These are phyloP conservation scores for Rhizopogon sp. DNA, from an alignment of 768 basidiomycete species.

Conservation along the genomic window DNA sequence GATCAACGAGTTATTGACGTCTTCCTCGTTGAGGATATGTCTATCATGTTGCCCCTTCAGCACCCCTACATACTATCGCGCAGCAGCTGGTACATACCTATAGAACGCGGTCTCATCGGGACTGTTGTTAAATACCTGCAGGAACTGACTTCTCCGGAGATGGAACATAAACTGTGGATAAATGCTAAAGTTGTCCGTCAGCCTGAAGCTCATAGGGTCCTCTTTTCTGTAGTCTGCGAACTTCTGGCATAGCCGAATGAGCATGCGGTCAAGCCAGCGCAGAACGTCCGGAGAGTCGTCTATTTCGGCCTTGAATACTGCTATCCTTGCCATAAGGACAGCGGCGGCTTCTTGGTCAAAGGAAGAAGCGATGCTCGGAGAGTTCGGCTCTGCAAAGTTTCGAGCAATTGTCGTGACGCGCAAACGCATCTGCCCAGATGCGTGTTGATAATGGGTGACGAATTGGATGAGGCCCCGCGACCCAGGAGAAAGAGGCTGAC, in stretches of 20 bases:
- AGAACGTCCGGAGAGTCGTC: conserved; percentile 97
- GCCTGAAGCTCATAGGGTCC: conserved; percentile 89
- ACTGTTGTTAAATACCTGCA: conserved; percentile 99
- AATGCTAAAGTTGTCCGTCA: conserved; percentile 95
- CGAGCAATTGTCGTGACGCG: conserved; percentile 98
- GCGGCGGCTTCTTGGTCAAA: conserved; percentile 99
- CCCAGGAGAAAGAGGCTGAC: conserved; percentile 84
- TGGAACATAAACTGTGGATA: conserved; percentile 99
- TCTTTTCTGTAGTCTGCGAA: conserved; percentile 99
- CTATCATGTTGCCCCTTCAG: conserved; percentile 34
- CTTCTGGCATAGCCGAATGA: conserved; percentile 97
- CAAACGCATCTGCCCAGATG: conserved; percentile 89
- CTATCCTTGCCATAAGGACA: conserved; percentile 97
- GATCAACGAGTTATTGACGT: conserved; percentile 98
- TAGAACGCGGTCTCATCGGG: conserved; percentile 99
- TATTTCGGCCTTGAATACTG: conserved; percentile 98
- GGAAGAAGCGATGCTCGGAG: conserved; percentile 84
- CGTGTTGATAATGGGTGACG: conserved; percentile 97
- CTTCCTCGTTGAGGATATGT: conserved; percentile 93
- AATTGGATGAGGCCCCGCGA: conserved; percentile 96
- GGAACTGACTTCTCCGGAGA: conserved; percentile 91
- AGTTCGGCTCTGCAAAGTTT: conserved; percentile 97
- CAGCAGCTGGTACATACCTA: conserved; percentile 44
- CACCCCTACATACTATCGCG: conserved; percentile 1
- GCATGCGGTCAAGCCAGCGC: conserved; percentile 97